Percentiles rank a stretch among this genome's conserved stretches.
phyloP scores from a whole-genome alignment of 2,329 filamentous ascomycete genomes.

The Hymenoscyphus scutula region DNA sequence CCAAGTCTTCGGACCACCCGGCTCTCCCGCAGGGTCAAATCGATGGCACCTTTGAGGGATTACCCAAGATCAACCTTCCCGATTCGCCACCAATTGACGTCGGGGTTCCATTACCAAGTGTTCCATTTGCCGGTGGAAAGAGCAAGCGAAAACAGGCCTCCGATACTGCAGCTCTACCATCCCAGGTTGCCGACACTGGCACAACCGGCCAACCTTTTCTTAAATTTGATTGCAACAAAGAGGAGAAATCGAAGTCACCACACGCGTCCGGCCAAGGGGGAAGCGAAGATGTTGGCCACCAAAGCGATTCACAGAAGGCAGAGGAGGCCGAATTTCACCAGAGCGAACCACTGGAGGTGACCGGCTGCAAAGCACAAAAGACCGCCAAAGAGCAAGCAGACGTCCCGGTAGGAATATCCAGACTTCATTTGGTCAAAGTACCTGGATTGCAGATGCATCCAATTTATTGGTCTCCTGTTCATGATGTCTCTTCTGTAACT shows the following conservation, averaged over 20 bases:
- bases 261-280: constrained; percentile 8
- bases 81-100: neutral
- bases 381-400: constrained; percentile 43
- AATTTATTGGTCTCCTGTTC: constrained; percentile 95
- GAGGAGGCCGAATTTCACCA: constrained; percentile 22
- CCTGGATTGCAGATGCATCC: constrained; percentile 86
- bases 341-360: constrained; percentile 22
- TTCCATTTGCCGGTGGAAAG: neutral
- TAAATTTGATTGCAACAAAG: constrained; percentile 38
- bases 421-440: constrained; percentile 83
- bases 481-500: constrained; percentile 79
- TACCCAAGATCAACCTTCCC: neutral
- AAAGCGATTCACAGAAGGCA: constrained; percentile 12
- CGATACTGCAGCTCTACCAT: neutral
- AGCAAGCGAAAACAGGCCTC: neutral
- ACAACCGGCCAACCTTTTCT: constrained; percentile 50
- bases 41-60: neutral
- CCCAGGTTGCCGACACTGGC: constrained; percentile 32
- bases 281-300: constrained; percentile 1
- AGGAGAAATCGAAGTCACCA: constrained; percentile 11
- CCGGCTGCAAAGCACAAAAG: constrained; percentile 34
- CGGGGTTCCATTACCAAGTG: neutral
- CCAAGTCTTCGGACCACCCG: neutral
- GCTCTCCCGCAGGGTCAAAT: neutral
- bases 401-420: constrained; percentile 84